A percentile compares a stretch with the other conserved stretches of the same genome.
Conservation (phyloP, 331 rosid species). For the Phaseolus coccineus region DNA sequence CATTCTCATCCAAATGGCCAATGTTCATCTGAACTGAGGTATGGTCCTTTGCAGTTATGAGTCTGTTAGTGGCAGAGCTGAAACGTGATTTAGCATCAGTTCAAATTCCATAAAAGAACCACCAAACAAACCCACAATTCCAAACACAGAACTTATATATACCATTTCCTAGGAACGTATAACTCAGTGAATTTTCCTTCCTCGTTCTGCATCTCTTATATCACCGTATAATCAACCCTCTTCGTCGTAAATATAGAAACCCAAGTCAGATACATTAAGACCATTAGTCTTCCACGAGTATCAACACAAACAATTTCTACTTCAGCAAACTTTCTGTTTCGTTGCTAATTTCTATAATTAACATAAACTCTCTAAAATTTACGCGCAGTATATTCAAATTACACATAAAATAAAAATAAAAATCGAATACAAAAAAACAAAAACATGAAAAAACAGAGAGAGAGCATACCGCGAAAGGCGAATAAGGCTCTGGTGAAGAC, state of each 20-base stretch:
- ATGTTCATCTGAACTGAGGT: slow-evolving; percentile 84
- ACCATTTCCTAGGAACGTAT: slow-evolving; percentile 62
- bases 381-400: neutral
- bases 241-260: slow-evolving; percentile 29
- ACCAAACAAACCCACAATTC: neutral
- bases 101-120: neutral
- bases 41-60: slow-evolving; percentile 83
- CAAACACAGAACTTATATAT: neutral
- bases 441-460: neutral
- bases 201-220: slow-evolving; percentile 58
- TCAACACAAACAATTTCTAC: neutral
- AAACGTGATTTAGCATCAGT: neutral
- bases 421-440: neutral
- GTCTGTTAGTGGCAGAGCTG: slow-evolving; percentile 86
- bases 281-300: neutral
- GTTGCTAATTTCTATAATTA: neutral
- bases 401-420: neutral
- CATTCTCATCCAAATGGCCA: slow-evolving; percentile 84
- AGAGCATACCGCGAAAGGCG: neutral
- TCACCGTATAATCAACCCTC: neutral
- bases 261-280: neutral
- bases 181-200: slow-evolving; percentile 57
- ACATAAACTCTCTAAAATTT: neutral
- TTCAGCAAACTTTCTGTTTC: neutral
- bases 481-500: neutral